A percentile compares a stretch with the other conserved stretches of the same genome.
Conservation (phyloP, 2,329 filamentous ascomycete species). For the Chaetomium globosum region DNA sequence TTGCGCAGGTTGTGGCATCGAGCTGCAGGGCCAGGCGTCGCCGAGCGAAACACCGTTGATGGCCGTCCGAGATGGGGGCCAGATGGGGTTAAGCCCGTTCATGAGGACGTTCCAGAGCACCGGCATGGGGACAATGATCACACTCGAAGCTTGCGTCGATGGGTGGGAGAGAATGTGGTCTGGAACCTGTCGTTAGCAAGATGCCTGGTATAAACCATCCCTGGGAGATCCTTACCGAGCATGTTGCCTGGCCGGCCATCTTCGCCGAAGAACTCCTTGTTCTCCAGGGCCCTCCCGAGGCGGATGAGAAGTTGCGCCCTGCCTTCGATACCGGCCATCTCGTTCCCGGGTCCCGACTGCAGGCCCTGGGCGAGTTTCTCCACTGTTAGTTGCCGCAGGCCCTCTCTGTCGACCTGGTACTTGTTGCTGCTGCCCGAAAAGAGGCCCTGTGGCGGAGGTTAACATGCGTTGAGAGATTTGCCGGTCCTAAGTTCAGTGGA, state of each 20-base stretch:
- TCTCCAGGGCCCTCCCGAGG: slow-evolving; percentile 73
- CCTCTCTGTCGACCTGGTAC: slow-evolving; percentile 85
- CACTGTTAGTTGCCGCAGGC: slow-evolving; percentile 72
- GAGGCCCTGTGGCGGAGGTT: slow-evolving; percentile 56
- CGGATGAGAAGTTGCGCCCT: slow-evolving; percentile 76
- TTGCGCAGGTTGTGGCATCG: slow-evolving; percentile 64
- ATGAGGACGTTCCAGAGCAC: slow-evolving; percentile 91
- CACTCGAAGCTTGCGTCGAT: slow-evolving; percentile 83
- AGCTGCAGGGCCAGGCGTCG: slow-evolving; percentile 89
- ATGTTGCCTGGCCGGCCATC: slow-evolving; percentile 89
- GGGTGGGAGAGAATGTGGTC: slow-evolving; percentile 93
- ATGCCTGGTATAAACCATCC: not conserved
- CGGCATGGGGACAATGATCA: slow-evolving; percentile 82
- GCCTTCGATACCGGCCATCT: slow-evolving; percentile 82
- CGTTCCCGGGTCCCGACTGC: slow-evolving; percentile 79
- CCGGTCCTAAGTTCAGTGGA: slow-evolving; percentile 1
- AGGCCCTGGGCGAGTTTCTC: slow-evolving; percentile 77
- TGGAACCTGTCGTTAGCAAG: slow-evolving; percentile 41
- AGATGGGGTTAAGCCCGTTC: slow-evolving; percentile 82
- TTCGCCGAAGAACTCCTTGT: slow-evolving; percentile 80
- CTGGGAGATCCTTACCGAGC: slow-evolving; percentile 66
- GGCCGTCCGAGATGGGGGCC: slow-evolving; percentile 82
- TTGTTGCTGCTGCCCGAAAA: slow-evolving; percentile 88
- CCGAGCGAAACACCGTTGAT: slow-evolving; percentile 86
- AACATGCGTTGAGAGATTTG: slow-evolving; percentile 13